Conservation (phyloP, 139 green algal genomes). For the Auxenochlorella pyrenoidosa region DNA sequence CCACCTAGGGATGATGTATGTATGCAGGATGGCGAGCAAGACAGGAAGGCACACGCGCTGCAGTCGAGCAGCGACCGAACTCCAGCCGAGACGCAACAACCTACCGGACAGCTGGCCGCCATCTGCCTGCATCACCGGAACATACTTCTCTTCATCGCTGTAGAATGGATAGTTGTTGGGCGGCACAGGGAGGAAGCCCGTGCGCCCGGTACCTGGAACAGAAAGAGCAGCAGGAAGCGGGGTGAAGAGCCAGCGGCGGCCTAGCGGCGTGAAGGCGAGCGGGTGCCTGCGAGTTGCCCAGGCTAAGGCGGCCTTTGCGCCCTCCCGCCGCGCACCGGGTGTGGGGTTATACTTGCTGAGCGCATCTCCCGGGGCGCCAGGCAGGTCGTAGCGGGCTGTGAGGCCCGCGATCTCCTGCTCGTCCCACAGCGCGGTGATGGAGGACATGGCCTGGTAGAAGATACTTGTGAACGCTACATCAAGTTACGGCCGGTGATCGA, state of each 20-base stretch:
- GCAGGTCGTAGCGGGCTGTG: slow-evolving; percentile 27
- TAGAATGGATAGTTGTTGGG: slow-evolving; percentile 97
- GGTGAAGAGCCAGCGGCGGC: background rate
- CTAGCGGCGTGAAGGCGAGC: background rate
- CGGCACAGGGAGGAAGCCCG: slow-evolving; percentile 75
- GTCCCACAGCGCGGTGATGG: background rate
- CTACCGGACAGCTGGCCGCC: slow-evolving; percentile 89
- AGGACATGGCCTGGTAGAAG: background rate
- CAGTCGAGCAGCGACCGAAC: no score
- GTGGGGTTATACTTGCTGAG: slow-evolving; percentile 78
- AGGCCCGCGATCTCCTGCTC: slow-evolving; percentile 30
- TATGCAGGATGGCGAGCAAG: no score
- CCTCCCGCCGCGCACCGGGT: slow-evolving; percentile 55
- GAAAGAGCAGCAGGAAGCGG: background rate
- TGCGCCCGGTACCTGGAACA: slow-evolving; percentile 80
- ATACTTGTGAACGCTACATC: no score
- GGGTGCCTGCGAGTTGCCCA: background rate
- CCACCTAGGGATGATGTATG: no score
- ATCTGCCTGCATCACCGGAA: slow-evolving; percentile 81
- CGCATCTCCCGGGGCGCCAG: background rate
- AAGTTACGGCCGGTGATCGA: no score
- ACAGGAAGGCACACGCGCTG: background rate
- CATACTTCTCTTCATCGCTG: slow-evolving; percentile 83
- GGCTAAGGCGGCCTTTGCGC: background rate
- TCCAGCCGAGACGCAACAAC: background rate